Evolutionary conservation across 176 grass and related monocot genomes (phyloP).

Genomic region (Paspalum notatum): DNA sequence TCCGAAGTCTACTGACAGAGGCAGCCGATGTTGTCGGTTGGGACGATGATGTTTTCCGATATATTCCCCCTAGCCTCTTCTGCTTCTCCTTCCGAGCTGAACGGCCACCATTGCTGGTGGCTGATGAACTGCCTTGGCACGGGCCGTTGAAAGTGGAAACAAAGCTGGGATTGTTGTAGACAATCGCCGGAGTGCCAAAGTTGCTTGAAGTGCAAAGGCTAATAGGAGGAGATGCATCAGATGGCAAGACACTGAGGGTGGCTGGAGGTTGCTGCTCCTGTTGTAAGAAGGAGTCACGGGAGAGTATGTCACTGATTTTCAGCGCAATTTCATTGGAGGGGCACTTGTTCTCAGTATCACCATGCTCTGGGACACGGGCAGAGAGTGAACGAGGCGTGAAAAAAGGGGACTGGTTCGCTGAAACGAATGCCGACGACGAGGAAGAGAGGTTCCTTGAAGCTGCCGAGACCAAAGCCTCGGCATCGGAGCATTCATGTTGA

Average conservation of each 20-base stretch:
- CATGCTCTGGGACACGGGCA: slow-evolving; percentile 42
- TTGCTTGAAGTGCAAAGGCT: slow-evolving; percentile 75
- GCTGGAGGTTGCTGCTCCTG: slow-evolving; percentile 38
- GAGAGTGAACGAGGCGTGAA: slow-evolving; percentile 77
- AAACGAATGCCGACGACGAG: slow-evolving; percentile 92
- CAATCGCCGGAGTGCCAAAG: slow-evolving; percentile 68
- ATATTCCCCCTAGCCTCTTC: slow-evolving; percentile 48
- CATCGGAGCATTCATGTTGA: slow-evolving; percentile 86
- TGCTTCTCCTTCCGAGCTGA: slow-evolving; percentile 59
- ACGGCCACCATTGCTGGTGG: slow-evolving; percentile 39
- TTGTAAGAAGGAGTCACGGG: slow-evolving; percentile 32
- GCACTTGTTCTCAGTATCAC: slow-evolving; percentile 29
- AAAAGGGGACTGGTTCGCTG: slow-evolving; percentile 93
- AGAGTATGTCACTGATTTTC: slow-evolving; percentile 58
- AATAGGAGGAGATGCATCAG: slow-evolving; percentile 65
- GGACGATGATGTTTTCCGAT: slow-evolving; percentile 49
- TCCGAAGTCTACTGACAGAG: slow-evolving; percentile 62
- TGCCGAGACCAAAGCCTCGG: slow-evolving; percentile 65
- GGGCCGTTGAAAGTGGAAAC: slow-evolving; percentile 67
- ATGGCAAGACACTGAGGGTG: slow-evolving; percentile 37
- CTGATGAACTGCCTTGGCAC: slow-evolving; percentile 63
- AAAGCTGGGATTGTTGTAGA: slow-evolving; percentile 63
- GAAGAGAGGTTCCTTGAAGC: slow-evolving; percentile 79
- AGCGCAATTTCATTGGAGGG: slow-evolving; percentile 28
- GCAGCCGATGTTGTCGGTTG: slow-evolving; percentile 54